Base-by-base conservation (phyloP, 257 asterid genomes). In the Nicotiana knightiana region DNA sequence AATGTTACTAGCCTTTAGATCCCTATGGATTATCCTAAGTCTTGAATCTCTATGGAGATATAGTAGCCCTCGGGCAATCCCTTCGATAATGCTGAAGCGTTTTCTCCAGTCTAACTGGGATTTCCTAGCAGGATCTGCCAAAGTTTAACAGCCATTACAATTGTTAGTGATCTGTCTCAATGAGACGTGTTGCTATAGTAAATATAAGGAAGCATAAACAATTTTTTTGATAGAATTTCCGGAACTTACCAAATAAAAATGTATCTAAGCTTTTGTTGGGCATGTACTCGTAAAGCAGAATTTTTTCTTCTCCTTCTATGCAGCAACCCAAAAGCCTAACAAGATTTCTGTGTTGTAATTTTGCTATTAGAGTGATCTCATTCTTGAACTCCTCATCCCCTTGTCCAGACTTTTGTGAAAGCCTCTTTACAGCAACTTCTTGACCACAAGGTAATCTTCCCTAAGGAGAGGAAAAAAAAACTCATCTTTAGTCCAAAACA, bases 31-130 rank as follows among this genome's bases (percentile, higher is more conserved):
- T 61, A 93, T 93, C 79, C 97, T 88, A 4, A 95, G 92, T 85
- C 98, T 92, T 10, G 98, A 95, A 88, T 95, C 99, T 17, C 98
- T 91, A 81, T 95, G 99, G 79, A 92, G 91, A 89, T 95, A 95
- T 6, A 93, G 83, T 81, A 95, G 92, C 81, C 99, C 99, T 87
- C 99, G 81, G 9, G 97, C 99, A 63, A 95, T 92, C 82, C 98
- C 99, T 88, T 91, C 95, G 43, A 95, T 93, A 77, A 95, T 91
- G 48, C 33, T 83, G 54, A 91, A 90, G 26, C 98, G 87, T 83
- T 85, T 86, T 51, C 79, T 88, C 98, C 98, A 93, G 81, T 90
- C 92, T 53, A 95, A 91, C 76, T 64, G 86, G 6, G 82, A 65
- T 84, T 86, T 87, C 86, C 89, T 93, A 57, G 67, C 93, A 32